Evolutionary conservation across 2,329 filamentous ascomycete species (phyloP), one percentile per base, ranked within the genome.

Genomic region (Macroventuria anomochaeta): DNA sequence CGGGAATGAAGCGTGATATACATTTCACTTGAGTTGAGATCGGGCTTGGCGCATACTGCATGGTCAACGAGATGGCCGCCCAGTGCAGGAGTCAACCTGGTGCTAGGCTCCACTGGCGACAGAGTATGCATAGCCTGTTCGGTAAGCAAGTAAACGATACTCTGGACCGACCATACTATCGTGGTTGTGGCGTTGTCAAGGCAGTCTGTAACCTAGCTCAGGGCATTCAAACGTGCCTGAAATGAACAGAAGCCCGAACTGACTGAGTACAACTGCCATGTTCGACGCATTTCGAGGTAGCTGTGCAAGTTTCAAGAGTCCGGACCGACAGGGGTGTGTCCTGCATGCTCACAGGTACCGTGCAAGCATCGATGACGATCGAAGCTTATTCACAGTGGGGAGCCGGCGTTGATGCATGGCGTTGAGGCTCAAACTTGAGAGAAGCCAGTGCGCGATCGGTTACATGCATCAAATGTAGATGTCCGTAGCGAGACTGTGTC

Each of bases 231-330:
- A 52, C 40, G 37, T 56, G 55, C 47, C 50, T 48, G 48, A 46
- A 41, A 44, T 47, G 37, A 53, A 54, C 46, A 57, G 44, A 41
- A 48, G 41, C 41, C 60, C 60, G 46, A 55, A 55, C 31, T 21
- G 36, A 46, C 39, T 43, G 46, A 49, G 49, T 32, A 54, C 58
- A 58, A 61, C 8, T 34, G 34, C 62, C 55, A 57, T 55, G 39
- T 37, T 50, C 56, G 59, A 59, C 52, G 59, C 58, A 62, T 47
- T 61, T 53, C 25, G 52, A 57, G 44, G 51, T 57, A 65, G 61
- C 54, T 63, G 63, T 66, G 60, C 55, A 61, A 51, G 65, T 71
- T 71, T 69, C 64, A 68, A 63, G 53, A 57, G 49, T 59, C 58
- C 46, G 43, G 47, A 57, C 55, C 33, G 58, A 57, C 67, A 69